Conservation (phyloP, 345 rosid genomes). For the Populus euphratica region DNA sequence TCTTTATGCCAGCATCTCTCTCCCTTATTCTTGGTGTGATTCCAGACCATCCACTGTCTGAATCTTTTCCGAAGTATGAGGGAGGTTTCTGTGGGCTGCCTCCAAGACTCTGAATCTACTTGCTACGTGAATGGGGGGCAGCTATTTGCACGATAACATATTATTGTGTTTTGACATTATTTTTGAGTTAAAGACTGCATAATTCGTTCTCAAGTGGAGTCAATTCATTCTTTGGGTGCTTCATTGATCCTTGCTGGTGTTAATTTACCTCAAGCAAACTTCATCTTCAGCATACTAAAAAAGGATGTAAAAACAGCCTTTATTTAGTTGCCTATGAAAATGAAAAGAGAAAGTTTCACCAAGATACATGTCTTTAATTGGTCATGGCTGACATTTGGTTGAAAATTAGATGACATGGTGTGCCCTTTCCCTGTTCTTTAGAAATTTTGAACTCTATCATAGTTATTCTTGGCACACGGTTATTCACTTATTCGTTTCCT, state of each 20-base stretch:
- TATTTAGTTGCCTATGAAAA: neutral
- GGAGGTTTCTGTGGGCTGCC: slow-evolving; percentile 72
- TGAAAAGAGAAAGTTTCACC: neutral
- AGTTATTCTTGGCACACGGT: too few species aligned
- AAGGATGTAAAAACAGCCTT: neutral
- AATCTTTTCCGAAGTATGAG: slow-evolving; percentile 70
- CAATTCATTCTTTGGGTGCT: slow-evolving; percentile 8
- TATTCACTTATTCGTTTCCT: too few species aligned
- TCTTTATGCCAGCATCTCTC: neutral
- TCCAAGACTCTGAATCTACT: slow-evolving; percentile 62
- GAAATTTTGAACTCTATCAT: too few species aligned
- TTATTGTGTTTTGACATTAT: slow-evolving; percentile 1
- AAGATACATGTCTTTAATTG: too few species aligned
- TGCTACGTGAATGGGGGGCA: slow-evolving; percentile 59
- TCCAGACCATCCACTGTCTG: slow-evolving; percentile 87
- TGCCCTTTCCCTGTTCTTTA: too few species aligned
- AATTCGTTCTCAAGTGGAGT: neutral
- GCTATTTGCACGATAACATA: slow-evolving; percentile 38
- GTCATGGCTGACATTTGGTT: too few species aligned
- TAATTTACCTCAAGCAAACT: neutral
- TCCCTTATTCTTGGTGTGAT: slow-evolving; percentile 45
- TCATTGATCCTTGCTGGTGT: neutral
- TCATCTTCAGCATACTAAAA: neutral
- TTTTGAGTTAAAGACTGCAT: neutral
- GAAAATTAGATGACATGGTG: too few species aligned